A percentile compares a stretch with the other conserved stretches of the same genome.
Evolutionary conservation across 2,329 filamentous ascomycete species (phyloP).

Genomic region (Podosphaera xanthii): DNA sequence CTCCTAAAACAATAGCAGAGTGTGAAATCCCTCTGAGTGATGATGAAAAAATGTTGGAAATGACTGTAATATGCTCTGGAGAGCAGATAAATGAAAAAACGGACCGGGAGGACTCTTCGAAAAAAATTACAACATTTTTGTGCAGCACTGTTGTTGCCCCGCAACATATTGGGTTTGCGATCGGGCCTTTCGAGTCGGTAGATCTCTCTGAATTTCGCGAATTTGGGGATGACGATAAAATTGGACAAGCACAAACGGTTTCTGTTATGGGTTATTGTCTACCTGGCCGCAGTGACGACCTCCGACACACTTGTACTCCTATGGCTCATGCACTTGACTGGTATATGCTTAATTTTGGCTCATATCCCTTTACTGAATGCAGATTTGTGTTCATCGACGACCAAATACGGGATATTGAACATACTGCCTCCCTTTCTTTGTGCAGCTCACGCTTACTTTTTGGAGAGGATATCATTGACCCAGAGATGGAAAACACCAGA

Average conservation of each 20-base stretch:
- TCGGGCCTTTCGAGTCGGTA: constrained; percentile 86
- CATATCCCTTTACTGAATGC: constrained; percentile 80
- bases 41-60: constrained; percentile 70
- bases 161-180: constrained; percentile 77
- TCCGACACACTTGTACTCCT: constrained; percentile 68
- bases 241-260: constrained; percentile 58
- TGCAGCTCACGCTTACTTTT: constrained; percentile 74
- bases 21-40: constrained; percentile 28
- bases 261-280: constrained; percentile 83
- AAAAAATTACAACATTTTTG: constrained; percentile 73
- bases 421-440: constrained; percentile 65
- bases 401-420: constrained; percentile 47
- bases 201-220: constrained; percentile 76
- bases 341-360: constrained; percentile 69
- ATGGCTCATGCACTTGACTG: constrained; percentile 76
- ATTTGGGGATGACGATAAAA: constrained; percentile 74
- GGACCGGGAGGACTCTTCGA: constrained; percentile 52
- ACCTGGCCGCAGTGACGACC: constrained; percentile 57
- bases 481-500: constrained; percentile 59
- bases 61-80: constrained; percentile 78
- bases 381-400: constrained; percentile 92
- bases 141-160: constrained; percentile 54
- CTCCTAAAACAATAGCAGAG: constrained; percentile 7
- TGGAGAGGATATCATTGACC: constrained; percentile 65
- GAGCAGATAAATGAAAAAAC: constrained; percentile 64